Base-by-base conservation (phyloP, 2,329 filamentous ascomycete species). In the Colletotrichum eleusines region DNA sequence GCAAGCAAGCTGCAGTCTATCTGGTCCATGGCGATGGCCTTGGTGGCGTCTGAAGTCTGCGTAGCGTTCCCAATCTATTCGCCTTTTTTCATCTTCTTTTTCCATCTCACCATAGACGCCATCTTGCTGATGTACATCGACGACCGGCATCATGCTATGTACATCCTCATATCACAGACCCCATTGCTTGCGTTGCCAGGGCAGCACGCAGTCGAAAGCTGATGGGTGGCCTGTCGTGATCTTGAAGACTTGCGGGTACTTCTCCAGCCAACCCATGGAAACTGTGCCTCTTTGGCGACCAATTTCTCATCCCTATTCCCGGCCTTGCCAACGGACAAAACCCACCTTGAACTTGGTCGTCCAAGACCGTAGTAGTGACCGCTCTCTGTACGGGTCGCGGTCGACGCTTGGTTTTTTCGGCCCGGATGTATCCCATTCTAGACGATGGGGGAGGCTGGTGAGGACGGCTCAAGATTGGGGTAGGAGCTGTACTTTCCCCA, bases 1-100 rank as follows among this genome's bases (percentile, higher is more conserved):
- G 5, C 12, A 67, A 26, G 42, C 44, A 71, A 51, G 33, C 35
- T 35, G 53, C 44, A 68, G 55, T 38, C 28, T 23, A 14, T 16
- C 50, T 51, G 51, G 53, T 16, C 28, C 50, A 44, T 62, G 31
- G 6, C 3, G 12, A 38, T 4, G 31, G 48, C 26, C 46, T 16
- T 54, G 38, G 42, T 42, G 38, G 28, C 35, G 18, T 38, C n/a
- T 11, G 9, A 18, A 23, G 23, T 61, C 48, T 51, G 6, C 6
- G 6, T 28, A 11, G 1, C 5, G 7, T 12, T 3, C 33, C 20
- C 51, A 12, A 28, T 28, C 35, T 31, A 14, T 8, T 11, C 14
- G 7, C 3, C 18, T 44, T 44, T 44, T 3, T 9, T n/a, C n/a
- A n/a, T n/a, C 5, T n/a, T 4, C 16, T n/a, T 51, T 11, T 46